phyloP scores from a whole-genome alignment of 2,329 filamentous ascomycete species.

The Botrytis byssoidea region DNA sequence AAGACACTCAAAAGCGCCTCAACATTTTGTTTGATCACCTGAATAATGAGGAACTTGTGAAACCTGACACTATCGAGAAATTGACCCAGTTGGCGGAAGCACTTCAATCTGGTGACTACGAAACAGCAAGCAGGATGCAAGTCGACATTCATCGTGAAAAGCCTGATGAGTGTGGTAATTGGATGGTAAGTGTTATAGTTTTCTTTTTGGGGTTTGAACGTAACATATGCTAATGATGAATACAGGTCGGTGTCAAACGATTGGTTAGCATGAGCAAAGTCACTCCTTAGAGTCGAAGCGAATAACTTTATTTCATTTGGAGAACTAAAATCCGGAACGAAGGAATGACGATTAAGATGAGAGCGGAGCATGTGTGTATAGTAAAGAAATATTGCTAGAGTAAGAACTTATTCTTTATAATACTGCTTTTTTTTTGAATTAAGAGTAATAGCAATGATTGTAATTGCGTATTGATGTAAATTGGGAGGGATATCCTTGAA shows the following conservation, averaged over 20 bases:
- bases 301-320: background rate
- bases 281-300: slow-evolving; percentile 48
- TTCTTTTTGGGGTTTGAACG: background rate
- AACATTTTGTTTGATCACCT: slow-evolving; percentile 94
- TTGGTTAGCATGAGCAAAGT: slow-evolving; percentile 78
- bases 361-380: slow-evolving; percentile 19
- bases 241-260: slow-evolving; percentile 71
- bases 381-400: slow-evolving; percentile 18
- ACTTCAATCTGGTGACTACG: slow-evolving; percentile 67
- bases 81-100: slow-evolving; percentile 64
- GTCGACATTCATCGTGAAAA: slow-evolving; percentile 74
- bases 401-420: slow-evolving; percentile 7
- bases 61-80: slow-evolving; percentile 71
- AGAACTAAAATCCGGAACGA: background rate
- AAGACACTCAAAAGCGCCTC: slow-evolving; percentile 89
- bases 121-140: slow-evolving; percentile 65
- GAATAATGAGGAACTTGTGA: slow-evolving; percentile 90
- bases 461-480: background rate
- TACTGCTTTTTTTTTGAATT: background rate
- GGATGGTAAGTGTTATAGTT: slow-evolving; percentile 67
- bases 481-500: background rate
- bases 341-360: slow-evolving; percentile 9
- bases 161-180: slow-evolving; percentile 77
- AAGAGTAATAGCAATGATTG: background rate
- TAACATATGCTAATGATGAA: slow-evolving; percentile 43